A percentile compares a stretch with the other conserved stretches of the same genome.
Conservation (phyloP, 305 asterid species). For the Withania somnifera region DNA sequence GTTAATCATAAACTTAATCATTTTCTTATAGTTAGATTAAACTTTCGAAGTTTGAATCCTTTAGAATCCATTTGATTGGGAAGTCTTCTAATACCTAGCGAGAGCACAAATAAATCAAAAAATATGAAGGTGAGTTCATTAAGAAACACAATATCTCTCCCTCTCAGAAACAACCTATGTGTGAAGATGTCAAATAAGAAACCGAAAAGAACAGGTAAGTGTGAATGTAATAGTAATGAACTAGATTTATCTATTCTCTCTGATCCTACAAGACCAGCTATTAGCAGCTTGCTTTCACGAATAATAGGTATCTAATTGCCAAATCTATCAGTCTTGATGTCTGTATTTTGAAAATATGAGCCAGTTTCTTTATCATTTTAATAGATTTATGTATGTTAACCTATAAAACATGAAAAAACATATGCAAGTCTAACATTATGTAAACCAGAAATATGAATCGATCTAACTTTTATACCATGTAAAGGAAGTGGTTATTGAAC, state of each 20-base stretch:
- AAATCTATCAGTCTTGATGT: conserved; percentile 21
- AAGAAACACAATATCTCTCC: not conserved
- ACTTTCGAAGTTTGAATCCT: too few relatives aligned
- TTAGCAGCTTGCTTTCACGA: conserved; percentile 78
- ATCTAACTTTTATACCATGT: not conserved
- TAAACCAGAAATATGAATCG: not conserved
- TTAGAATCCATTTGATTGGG: too few relatives aligned
- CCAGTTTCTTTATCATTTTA: conserved; percentile 39
- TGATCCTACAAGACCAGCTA: conserved; percentile 98
- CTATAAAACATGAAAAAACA: conserved; percentile 18
- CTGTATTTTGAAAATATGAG: conserved; percentile 21
- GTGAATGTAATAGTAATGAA: conserved; percentile 14
- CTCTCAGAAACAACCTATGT: not conserved
- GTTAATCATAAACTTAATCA: too few relatives aligned
- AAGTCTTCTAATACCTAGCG: too few relatives aligned
- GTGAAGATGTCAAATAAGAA: not conserved
- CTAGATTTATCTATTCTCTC: conserved; percentile 88
- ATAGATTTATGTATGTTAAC: conserved; percentile 53
- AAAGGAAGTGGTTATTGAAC: not conserved
- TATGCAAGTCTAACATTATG: not conserved
- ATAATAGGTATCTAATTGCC: conserved; percentile 41
- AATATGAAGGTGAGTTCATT: too few relatives aligned
- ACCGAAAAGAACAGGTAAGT: not conserved
- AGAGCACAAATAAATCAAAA: too few relatives aligned
- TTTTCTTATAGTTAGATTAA: too few relatives aligned